These are phyloP conservation scores for Globisporangium splendens DNA, from an alignment of 352 stramenopile species.

Conservation along the genomic window DNA sequence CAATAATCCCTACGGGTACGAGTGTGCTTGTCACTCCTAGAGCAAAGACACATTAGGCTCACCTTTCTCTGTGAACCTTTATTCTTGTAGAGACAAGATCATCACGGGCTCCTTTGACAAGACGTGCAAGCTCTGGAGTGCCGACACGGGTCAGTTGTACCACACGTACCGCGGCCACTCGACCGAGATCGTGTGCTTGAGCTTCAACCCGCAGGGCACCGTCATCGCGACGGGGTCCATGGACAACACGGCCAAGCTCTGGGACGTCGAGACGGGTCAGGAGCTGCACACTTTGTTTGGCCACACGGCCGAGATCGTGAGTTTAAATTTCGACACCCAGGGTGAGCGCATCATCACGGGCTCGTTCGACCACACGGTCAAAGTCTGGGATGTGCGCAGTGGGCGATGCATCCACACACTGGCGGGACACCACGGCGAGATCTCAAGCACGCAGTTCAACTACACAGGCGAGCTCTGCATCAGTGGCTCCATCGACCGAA, in stretches of 20 bases:
- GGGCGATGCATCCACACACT: constrained; percentile 91
- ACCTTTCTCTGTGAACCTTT: neutral
- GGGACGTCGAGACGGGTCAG: constrained; percentile 93
- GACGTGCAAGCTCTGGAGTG: constrained; percentile 95
- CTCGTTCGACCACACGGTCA: constrained; percentile 95
- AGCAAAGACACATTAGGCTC: neutral
- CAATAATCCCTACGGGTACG: constrained; percentile 95
- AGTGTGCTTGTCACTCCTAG: neutral
- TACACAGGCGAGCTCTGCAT: constrained; percentile 91
- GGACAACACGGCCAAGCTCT: constrained; percentile 95
- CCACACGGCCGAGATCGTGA: constrained; percentile 94
- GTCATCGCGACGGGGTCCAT: constrained; percentile 90
- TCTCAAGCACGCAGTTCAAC: constrained; percentile 94
- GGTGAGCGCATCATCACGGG: constrained; percentile 93
- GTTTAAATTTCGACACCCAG: constrained; percentile 92
- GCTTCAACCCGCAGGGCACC: constrained; percentile 92
- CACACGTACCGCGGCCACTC: constrained; percentile 94
- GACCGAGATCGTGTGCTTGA: constrained; percentile 96
- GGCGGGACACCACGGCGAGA: constrained; percentile 92
- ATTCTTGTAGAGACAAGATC: constrained; percentile 82
- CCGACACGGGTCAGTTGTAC: constrained; percentile 90
- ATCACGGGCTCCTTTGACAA: constrained; percentile 96
- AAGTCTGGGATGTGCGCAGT: constrained; percentile 86
- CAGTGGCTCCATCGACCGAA: constrained; percentile 93
- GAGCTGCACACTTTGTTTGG: constrained; percentile 93